A percentile compares a stretch with the other conserved stretches of the same genome.
Evolutionary conservation across 1,139 yeast species (phyloP).

Genomic region (Kluyveromyces sp.): DNA sequence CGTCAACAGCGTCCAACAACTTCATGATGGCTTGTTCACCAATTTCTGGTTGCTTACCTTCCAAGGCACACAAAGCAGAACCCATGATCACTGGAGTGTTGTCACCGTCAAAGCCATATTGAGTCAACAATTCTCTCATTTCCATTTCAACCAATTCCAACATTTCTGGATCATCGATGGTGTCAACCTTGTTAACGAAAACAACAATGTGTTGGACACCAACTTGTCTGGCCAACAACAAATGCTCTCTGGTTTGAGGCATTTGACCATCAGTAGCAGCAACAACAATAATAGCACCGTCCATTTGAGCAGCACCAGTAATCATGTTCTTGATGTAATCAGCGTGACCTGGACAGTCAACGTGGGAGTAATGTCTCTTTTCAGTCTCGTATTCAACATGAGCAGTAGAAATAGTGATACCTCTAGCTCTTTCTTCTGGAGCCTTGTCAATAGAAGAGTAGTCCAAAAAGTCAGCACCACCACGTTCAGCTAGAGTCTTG

Average conservation of each 20-base stretch:
- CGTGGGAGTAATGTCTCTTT: conserved; percentile 92
- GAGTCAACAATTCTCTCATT: conserved; percentile 90
- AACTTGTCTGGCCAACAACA: conserved; percentile 96
- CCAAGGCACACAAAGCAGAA: conserved; percentile 94
- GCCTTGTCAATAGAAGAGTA: conserved; percentile 94
- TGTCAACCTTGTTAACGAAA: conserved; percentile 95
- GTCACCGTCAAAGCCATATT: conserved; percentile 97
- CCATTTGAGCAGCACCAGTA: conserved; percentile 99
- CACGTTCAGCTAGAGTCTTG: conserved; percentile 78
- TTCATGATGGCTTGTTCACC: conserved; percentile 80
- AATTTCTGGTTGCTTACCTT: conserved; percentile 80
- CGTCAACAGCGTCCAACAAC: conserved; percentile 88
- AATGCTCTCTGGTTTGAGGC: conserved; percentile 99
- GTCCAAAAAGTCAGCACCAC: conserved; percentile 92
- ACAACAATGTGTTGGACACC: conserved; percentile 98
- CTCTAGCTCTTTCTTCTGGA: conserved; percentile 99
- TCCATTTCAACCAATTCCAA: conserved; percentile 99
- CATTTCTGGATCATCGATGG: conserved; percentile 98
- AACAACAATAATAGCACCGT: conserved; percentile 98
- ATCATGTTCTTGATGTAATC: conserved; percentile 99
- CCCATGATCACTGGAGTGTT: conserved; percentile 98
- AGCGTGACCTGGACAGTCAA: conserved; percentile 98
- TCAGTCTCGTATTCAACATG: conserved; percentile 94
- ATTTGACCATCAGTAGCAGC: conserved; percentile 99
- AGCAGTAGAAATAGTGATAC: conserved; percentile 96